Base-by-base conservation (phyloP, 768 basidiomycete species). In the Lactarius psammicola region DNA sequence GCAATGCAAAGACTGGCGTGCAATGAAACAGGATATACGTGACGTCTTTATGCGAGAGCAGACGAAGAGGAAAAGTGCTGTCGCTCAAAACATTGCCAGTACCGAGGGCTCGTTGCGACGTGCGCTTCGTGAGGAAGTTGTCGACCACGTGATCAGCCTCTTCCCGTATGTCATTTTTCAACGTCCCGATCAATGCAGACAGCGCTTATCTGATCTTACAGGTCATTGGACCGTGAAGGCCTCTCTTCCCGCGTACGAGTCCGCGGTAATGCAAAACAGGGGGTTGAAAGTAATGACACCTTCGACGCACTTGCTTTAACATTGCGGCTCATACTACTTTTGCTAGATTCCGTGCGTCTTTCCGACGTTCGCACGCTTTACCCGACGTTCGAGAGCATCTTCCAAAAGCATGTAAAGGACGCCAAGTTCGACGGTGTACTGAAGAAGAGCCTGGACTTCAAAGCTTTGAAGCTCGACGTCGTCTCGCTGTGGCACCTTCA, bases 151-250 rank as follows among this genome's bases (percentile, higher is more conserved):
- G 26, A 30, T 38, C 2, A 13, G 6, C 2, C 30, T 57, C 9
- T 63, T 57, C 23, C 62, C 62, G 62, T 63, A 46, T 5, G 55
- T 63, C 23, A 1, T 44, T 13, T 34, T 26, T 15, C 0, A 4
- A 11, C 34, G 1, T 46, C 18, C 26, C 56, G 26, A 17, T 40
- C 20, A 20, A 17, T n/a, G 5, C 3, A 59, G 10, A 8, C 3
- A 2, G 26, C n/a, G 13, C 20, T 59, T 36, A 30, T 3, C 13
- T 57, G 28, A 15, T 26, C 1, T 0, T 33, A 38, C 15, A 64
- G 63, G 30, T 59, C 63, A 11, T 23, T 64, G n/a, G 57, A 59
- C 23, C 49, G 36, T 33, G 38, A 26, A 26, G 36, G 34, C 20
- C 57, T 64, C 38, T 23, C 36, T 20, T 20, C 36, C 9, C 3